These are phyloP conservation scores for Narthecium ossifragum DNA, from an alignment of 106 monocot species.

Conservation along the genomic window DNA sequence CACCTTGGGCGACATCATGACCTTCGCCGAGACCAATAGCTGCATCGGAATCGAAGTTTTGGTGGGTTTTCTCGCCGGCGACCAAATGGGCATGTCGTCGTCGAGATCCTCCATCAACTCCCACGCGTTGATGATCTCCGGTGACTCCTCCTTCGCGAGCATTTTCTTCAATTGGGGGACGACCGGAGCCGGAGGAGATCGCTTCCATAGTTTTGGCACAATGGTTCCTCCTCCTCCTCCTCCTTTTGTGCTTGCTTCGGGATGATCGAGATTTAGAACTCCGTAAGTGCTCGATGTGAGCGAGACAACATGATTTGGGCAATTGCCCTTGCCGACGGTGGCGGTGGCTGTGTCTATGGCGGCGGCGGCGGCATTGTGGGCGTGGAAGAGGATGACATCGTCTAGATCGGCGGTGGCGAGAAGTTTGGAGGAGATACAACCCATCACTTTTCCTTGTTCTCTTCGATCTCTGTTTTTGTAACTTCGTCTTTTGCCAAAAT, in stretches of 20 bases:
- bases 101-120: slow-evolving; percentile 47
- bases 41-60: not conserved
- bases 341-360: not conserved
- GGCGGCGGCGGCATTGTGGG: not conserved
- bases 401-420: slow-evolving; percentile 22
- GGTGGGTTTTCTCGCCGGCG: slow-evolving; percentile 35
- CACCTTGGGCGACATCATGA: slow-evolving; percentile 16
- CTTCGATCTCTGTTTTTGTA: not conserved
- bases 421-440: slow-evolving; percentile 70
- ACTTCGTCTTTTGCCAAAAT: not conserved
- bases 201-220: not conserved
- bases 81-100: slow-evolving; percentile 22
- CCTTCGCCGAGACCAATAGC: not conserved
- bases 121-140: slow-evolving; percentile 67
- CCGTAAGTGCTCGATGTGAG: slow-evolving; percentile 90
- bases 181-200: slow-evolving; percentile 3
- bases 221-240: not conserved
- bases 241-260: not conserved
- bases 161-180: slow-evolving; percentile 15
- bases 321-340: not conserved
- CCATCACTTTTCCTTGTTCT: slow-evolving; percentile 29
- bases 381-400: not conserved
- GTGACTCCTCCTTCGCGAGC: slow-evolving; percentile 6
- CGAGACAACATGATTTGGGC: slow-evolving; percentile 55
- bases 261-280: slow-evolving; percentile 52